phyloP scores from a whole-genome alignment of 768 basidiomycete genomes.

The Suillus hirtellus region DNA sequence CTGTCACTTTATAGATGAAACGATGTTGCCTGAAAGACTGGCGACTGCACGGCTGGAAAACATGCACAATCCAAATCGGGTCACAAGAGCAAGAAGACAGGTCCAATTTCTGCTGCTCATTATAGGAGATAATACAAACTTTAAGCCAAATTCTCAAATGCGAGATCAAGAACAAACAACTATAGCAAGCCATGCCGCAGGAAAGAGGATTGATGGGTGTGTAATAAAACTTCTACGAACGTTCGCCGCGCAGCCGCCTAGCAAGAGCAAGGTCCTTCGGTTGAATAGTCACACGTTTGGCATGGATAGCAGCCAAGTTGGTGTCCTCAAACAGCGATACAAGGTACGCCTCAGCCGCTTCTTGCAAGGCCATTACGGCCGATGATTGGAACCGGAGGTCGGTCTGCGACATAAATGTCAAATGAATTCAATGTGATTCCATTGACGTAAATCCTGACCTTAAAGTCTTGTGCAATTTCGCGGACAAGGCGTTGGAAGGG shows the following conservation, averaged over 20 bases:
- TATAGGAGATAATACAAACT: not conserved
- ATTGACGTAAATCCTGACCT: constrained; percentile 45
- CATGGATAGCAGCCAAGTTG: constrained; percentile 79
- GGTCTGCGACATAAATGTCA: constrained; percentile 42
- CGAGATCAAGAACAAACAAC: not conserved
- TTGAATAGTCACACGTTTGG: constrained; percentile 78
- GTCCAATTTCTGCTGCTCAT: not conserved
- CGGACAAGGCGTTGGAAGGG: constrained; percentile 89
- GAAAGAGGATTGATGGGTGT: not conserved
- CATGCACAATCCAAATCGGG: not conserved
- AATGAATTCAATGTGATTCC: not conserved
- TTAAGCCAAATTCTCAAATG: not conserved
- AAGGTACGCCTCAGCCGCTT: constrained; percentile 82
- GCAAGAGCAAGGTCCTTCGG: constrained; percentile 81
- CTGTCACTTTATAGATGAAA: not conserved
- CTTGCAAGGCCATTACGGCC: constrained; percentile 83
- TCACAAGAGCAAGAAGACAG: not conserved
- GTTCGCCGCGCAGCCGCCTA: constrained; percentile 74
- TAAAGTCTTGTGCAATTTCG: constrained; percentile 91
- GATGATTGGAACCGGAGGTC: constrained; percentile 90
- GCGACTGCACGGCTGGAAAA: not conserved
- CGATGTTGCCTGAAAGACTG: not conserved
- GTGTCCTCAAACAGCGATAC: constrained; percentile 82
- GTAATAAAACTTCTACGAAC: constrained; percentile 45
- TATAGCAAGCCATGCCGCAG: not conserved